Evolutionary conservation across 1,284 basidiomycete species (phyloP), one percentile per base, ranked within the genome.

Genomic region (Abortiporus biennis): DNA sequence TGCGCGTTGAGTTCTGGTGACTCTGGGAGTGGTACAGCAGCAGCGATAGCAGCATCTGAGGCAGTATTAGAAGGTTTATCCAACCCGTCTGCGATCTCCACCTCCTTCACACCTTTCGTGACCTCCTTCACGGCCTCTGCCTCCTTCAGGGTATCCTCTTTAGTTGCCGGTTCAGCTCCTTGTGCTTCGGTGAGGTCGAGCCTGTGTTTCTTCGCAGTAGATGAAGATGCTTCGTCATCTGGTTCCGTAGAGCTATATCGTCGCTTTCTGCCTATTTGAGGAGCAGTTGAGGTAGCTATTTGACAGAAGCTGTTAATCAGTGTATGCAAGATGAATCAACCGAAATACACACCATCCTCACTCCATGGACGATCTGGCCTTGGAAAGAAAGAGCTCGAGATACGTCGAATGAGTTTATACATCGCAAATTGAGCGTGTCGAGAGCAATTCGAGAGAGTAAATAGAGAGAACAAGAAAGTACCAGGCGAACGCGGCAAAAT

Each of bases 311-410:
- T n/a, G n/a, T n/a, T n/a, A n/a, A n/a, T n/a, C n/a, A n/a, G n/a
- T n/a, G n/a, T n/a, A n/a, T n/a, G n/a, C n/a, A n/a, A n/a, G n/a
- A n/a, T n/a, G n/a, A n/a, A 50, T 43, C 42, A 47, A 23, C 19
- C 33, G 40, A 47, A 30, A n/a, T 17, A 68, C 78, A 66, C 52
- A 85, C 83, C 79, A 58, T 86, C 82, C 47, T 85, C 82, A 49
- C 71, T 70, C 82, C 82, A 85, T 35, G 80, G 79, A 45, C 80
- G 69, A 61, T 86, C 83, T 22, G 78, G 72, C 42, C 81, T 74
- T 22, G 78, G 78, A 53, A 84, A 75, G 24, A 85, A 69, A n/a
- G 78, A 78, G 51, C 72, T 70, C 0, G 83, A 85, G 42, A 86
- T 78, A 31, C 81, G 77, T 48, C 83, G 72, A 50, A 87, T 65